Evolutionary conservation across 2,329 filamentous ascomycete genomes (phyloP).

Genomic region (Fonsecaea pedrosoi): DNA sequence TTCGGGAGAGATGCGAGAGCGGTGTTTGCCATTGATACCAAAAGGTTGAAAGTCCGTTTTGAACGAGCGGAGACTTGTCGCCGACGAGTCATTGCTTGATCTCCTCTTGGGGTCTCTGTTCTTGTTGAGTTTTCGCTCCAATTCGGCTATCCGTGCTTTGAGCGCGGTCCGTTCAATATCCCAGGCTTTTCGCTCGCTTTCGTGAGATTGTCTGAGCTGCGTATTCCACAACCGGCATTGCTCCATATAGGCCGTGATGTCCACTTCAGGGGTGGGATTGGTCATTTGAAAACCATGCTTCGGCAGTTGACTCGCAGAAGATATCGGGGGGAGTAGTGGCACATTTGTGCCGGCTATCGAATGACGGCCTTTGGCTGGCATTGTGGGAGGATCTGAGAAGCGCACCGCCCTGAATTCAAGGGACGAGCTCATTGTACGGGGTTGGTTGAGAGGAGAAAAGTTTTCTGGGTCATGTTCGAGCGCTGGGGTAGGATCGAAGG

Average conservation of each 20-base stretch:
- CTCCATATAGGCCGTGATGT: slow-evolving; percentile 50
- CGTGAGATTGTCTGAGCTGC: slow-evolving; percentile 50
- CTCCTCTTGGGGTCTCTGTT: slow-evolving; percentile 36
- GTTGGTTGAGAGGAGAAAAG: slow-evolving; percentile 36
- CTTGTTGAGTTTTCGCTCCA: slow-evolving; percentile 47
- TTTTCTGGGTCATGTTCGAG: slow-evolving; percentile 36
- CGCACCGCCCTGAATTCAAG: slow-evolving; percentile 49
- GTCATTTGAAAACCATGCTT: slow-evolving; percentile 35
- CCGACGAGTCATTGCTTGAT: slow-evolving; percentile 38
- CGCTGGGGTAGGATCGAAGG: slow-evolving; percentile 39
- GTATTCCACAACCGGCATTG: slow-evolving; percentile 52
- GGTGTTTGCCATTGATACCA: slow-evolving; percentile 20
- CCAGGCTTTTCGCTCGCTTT: slow-evolving; percentile 54
- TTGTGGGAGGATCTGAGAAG: slow-evolving; percentile 47
- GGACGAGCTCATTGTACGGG: slow-evolving; percentile 14
- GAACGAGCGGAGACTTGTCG: slow-evolving; percentile 37
- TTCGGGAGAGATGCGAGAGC: slow-evolving; percentile 27
- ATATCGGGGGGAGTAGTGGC: slow-evolving; percentile 43
- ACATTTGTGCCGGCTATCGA: slow-evolving; percentile 48
- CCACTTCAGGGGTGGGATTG: slow-evolving; percentile 35
- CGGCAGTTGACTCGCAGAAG: slow-evolving; percentile 39
- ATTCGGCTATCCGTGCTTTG: slow-evolving; percentile 50
- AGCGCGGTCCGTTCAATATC: slow-evolving; percentile 52
- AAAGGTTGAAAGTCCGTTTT: slow-evolving; percentile 29
- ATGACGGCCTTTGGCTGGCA: slow-evolving; percentile 47